Evolutionary conservation across 139 green algal species (phyloP), one percentile per base, ranked within the genome.

Genomic region (Closterium sp.): DNA sequence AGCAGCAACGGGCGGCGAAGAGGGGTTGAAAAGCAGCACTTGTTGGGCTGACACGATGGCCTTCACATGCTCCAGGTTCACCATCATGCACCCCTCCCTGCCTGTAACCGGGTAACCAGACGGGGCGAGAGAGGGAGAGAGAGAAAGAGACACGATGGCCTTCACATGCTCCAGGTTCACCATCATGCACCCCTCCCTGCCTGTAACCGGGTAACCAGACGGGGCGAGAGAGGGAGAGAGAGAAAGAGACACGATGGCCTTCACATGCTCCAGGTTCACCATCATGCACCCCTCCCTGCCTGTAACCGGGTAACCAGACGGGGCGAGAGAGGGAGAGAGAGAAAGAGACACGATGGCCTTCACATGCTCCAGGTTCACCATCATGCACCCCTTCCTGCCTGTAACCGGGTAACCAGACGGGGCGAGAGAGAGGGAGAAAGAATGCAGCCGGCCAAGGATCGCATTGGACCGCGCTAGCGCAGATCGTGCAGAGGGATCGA

Each of bases 351-450:
- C 7, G 38, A 50, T 90, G n/a, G 87, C 87, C 87, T 90, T 90
- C n/a, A 94, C 88, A 29, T 93, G 89, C 31, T 93, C 92, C 32
- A 94, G 21, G 89, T 94, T 91, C 29, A 94, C 31, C 22, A 94
- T 90, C 30, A 94, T 88, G 31, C 31, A 62, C 34, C 73, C 30
- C 38, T 93, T 89, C 29, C 92, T 90, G 34, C 62, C 62, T 79
- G 62, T 79, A 79, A 79, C 62, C 17, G 17, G 62, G 62, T 79
- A 79, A 79, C 62, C 62, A 79, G 62, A 79, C 17, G 62, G 19
- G 62, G 62, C 17, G 17, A 79, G 62, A 79, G 62, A 79, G 50
- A 21, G 17, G 17, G 62, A 24, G 62, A 79, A 79, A 21, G 10
- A 70, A 70, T 5, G 42, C n/a, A 62, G 42, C 5, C 5, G 42